Conservation (phyloP, 345 rosid species). For the Sonneratia caseolaris region DNA sequence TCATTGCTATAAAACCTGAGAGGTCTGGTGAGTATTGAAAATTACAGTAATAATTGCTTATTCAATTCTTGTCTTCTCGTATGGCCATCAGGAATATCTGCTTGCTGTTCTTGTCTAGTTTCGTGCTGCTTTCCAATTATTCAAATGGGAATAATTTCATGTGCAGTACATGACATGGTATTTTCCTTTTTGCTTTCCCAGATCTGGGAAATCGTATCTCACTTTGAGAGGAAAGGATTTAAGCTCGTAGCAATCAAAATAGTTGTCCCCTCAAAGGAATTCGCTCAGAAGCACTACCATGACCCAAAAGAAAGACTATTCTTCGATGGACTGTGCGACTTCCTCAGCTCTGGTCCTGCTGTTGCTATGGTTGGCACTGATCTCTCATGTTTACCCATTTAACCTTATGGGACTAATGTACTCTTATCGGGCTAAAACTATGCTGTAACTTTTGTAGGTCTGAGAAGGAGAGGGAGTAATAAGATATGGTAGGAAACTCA, state of each 20-base stretch:
- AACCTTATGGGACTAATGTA: background rate
- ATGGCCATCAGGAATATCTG: background rate
- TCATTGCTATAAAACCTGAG: constrained; percentile 99
- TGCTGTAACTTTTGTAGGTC: constrained; percentile 34
- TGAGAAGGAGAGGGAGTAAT: constrained; percentile 99
- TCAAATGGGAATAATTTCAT: background rate
- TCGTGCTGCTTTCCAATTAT: background rate
- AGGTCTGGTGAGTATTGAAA: constrained; percentile 62
- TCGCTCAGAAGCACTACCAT: constrained; percentile 86
- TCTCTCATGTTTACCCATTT: background rate
- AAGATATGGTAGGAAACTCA: constrained; percentile 81
- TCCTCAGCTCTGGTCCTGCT: constrained; percentile 99
- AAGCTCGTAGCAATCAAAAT: constrained; percentile 91
- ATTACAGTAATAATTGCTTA: background rate
- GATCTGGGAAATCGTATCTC: constrained; percentile 82
- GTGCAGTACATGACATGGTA: background rate
- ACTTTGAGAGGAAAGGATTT: constrained; percentile 94
- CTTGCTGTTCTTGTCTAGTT: background rate
- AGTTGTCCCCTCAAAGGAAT: constrained; percentile 67
- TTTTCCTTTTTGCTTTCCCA: constrained; percentile 15
- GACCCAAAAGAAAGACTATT: constrained; percentile 91
- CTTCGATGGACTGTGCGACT: constrained; percentile 81
- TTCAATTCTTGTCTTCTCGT: background rate
- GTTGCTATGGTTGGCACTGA: constrained; percentile 63
- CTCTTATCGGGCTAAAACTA: background rate